These are phyloP conservation scores for Plasmodium sp. DNA, from an alignment of 169 alveolate species.

Conservation along the genomic window DNA sequence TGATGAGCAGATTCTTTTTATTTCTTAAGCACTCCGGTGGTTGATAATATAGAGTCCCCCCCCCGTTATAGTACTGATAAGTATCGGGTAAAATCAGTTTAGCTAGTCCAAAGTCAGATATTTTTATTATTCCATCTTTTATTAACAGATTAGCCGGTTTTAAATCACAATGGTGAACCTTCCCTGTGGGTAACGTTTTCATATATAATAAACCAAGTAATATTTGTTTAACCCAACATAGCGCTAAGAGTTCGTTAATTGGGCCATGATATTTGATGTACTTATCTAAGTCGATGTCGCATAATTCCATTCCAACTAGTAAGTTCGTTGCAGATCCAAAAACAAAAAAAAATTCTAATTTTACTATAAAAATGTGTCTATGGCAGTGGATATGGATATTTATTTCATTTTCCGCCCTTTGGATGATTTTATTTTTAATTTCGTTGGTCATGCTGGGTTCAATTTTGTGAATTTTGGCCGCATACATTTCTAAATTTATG, in stretches of 20 bases:
- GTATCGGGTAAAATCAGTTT: constrained; percentile 85
- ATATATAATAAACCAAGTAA: constrained; percentile 87
- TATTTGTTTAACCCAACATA: constrained; percentile 90
- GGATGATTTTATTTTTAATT: constrained; percentile 88
- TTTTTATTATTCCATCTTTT: constrained; percentile 89
- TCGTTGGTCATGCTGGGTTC: constrained; percentile 89
- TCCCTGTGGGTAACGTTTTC: constrained; percentile 89
- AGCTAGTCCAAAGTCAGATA: constrained; percentile 92
- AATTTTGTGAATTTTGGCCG: constrained; percentile 91
- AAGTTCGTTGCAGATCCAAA: constrained; percentile 80
- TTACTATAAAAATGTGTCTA: constrained; percentile 90
- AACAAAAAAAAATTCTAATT: constrained; percentile 92
- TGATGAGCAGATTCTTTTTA: constrained; percentile 78
- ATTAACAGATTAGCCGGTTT: constrained; percentile 92
- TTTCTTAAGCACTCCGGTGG: constrained; percentile 92
- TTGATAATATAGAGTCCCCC: constrained; percentile 94
- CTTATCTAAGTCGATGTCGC: constrained; percentile 90
- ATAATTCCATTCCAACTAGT: constrained; percentile 67
- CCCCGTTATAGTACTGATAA: constrained; percentile 84
- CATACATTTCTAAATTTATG: constrained; percentile 89
- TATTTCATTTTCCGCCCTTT: constrained; percentile 91
- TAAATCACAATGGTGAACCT: constrained; percentile 90
- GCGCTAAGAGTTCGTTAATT: constrained; percentile 89
- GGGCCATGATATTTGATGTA: constrained; percentile 90
- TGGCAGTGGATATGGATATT: constrained; percentile 89